These are phyloP conservation scores for Bolboschoenoplectus hybrid DNA, from an alignment of 202 grass and related monocot species.

Conservation along the genomic window DNA sequence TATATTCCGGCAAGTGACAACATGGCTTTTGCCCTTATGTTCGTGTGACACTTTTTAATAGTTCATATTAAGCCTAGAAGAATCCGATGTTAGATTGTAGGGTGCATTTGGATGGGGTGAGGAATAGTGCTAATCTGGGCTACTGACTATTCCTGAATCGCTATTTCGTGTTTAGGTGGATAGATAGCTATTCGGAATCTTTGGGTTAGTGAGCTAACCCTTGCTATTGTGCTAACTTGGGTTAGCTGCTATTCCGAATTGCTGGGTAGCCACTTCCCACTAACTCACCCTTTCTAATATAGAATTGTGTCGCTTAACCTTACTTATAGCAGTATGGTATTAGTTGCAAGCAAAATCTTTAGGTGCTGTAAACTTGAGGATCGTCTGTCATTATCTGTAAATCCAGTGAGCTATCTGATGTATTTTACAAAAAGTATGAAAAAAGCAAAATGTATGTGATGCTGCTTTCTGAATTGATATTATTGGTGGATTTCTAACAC, in stretches of 20 bases:
- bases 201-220: no score
- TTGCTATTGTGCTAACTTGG: no score
- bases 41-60: not conserved
- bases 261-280: no score
- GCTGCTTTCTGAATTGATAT: conserved; percentile 5
- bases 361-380: not conserved
- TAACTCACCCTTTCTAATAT: not conserved
- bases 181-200: no score
- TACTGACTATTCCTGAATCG: no score
- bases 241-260: no score
- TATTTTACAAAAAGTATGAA: not conserved
- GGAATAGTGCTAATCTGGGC: no score
- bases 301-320: not conserved
- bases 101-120: no score
- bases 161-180: no score
- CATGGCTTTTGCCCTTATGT: not conserved
- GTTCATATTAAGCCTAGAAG: not conserved
- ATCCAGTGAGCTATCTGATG: not conserved
- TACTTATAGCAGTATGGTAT: not conserved
- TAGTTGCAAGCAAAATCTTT: not conserved
- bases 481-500: not conserved
- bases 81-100: conserved; percentile 7
- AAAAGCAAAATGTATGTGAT: not conserved
- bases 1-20: not conserved
- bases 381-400: not conserved